Evolutionary conservation across 2,329 filamentous ascomycete genomes (phyloP).

Genomic region (Fusarium veterinarium): DNA sequence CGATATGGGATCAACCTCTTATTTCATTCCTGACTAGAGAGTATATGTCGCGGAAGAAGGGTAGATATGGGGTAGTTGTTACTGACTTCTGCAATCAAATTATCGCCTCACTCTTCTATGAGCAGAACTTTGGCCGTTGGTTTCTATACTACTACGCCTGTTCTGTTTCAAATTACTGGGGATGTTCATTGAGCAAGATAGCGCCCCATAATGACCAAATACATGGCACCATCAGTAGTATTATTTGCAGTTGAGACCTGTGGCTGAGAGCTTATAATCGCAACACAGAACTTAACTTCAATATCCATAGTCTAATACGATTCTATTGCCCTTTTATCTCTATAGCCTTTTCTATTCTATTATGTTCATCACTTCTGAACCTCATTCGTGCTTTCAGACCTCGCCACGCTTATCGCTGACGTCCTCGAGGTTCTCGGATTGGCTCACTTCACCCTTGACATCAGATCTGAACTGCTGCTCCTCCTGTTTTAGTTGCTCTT

Average conservation of each 20-base stretch:
- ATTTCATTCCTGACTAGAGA: neutral
- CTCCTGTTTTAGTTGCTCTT: constrained; percentile 31
- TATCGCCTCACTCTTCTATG: neutral
- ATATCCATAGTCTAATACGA: neutral
- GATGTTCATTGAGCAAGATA: neutral
- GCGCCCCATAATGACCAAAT: neutral
- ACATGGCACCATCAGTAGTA: neutral
- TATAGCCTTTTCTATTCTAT: neutral
- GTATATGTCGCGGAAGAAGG: neutral
- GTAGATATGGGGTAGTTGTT: neutral
- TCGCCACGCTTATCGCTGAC: neutral
- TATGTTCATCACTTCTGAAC: rapidly evolving
- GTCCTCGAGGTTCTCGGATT: constrained; percentile 12
- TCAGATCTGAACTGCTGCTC: constrained; percentile 39
- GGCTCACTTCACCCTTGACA: constrained; percentile 28
- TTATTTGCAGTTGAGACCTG: neutral
- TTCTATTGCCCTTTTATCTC: neutral
- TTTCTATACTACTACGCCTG: neutral
- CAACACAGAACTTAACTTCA: neutral
- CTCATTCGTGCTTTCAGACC: neutral
- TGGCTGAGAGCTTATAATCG: neutral
- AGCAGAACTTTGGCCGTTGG: neutral
- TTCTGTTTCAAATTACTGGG: no score
- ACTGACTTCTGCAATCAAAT: neutral
- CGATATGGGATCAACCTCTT: neutral